Conservation (phyloP, 495 filamentous ascomycete species). For the Neurospora africana region DNA sequence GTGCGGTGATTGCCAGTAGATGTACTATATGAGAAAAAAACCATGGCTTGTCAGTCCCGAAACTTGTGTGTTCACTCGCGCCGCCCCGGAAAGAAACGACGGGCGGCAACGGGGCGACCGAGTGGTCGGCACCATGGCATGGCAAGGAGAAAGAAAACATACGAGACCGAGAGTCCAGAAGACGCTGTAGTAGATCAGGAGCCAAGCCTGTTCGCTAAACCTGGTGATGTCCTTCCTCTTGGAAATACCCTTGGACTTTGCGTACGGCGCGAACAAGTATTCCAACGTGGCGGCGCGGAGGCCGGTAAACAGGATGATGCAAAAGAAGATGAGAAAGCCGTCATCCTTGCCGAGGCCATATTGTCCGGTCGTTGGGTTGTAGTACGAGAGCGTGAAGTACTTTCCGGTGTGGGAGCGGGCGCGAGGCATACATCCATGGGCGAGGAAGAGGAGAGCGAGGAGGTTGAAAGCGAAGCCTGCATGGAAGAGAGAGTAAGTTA, state of each 20-base stretch:
- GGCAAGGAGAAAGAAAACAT: constrained; percentile 25
- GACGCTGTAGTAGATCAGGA: constrained; percentile 64
- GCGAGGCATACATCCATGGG: constrained; percentile 69
- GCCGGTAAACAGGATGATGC: constrained; percentile 74
- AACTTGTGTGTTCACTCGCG: not conserved
- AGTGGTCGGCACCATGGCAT: not conserved
- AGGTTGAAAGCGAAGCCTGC: constrained; percentile 33
- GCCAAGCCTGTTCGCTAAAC: constrained; percentile 90
- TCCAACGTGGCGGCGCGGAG: constrained; percentile 79
- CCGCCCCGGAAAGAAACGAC: not conserved
- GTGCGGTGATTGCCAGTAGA: constrained; percentile 67
- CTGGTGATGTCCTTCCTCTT: constrained; percentile 63
- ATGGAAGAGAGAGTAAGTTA: not conserved
- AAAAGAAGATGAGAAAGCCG: constrained; percentile 65
- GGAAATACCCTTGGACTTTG: constrained; percentile 54
- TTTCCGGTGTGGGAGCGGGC: constrained; percentile 67
- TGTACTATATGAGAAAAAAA: constrained; percentile 45
- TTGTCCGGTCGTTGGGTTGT: constrained; percentile 50
- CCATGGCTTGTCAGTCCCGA: constrained; percentile 10
- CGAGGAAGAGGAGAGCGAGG: constrained; percentile 62
- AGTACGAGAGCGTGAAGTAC: constrained; percentile 80
- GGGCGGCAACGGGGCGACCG: not conserved
- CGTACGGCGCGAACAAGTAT: constrained; percentile 70
- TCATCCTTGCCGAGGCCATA: constrained; percentile 75
- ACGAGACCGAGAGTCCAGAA: constrained; percentile 84